phyloP scores from a whole-genome alignment of 192 early-diverging fungal genomes.

The Backusella psychrophila region DNA sequence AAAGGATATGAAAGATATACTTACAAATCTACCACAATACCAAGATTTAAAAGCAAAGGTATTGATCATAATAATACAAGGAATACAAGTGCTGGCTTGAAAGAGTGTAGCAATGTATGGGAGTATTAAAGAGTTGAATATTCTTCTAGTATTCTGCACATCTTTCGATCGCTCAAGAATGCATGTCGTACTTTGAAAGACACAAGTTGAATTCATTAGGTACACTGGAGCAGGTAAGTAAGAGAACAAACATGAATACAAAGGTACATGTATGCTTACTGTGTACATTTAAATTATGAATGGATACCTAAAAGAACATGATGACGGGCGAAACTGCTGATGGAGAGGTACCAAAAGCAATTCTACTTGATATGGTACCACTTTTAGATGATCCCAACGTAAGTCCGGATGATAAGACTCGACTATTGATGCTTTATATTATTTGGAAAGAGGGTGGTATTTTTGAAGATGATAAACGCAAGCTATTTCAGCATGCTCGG shows the following conservation, averaged over 20 bases:
- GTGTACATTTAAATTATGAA: too few relatives aligned
- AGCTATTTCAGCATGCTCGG: constrained; percentile 67
- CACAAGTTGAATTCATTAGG: constrained; percentile 67
- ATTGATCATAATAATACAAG: background rate
- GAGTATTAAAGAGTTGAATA: background rate
- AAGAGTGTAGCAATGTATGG: background rate
- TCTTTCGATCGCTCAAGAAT: constrained; percentile 84
- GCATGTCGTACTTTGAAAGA: constrained; percentile 70
- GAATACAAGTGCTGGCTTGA: background rate
- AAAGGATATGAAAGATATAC: constrained; percentile 84
- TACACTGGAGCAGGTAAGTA: constrained; percentile 64
- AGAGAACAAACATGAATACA: background rate
- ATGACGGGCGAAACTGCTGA: constrained; percentile 78
- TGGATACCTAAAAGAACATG: constrained; percentile 48
- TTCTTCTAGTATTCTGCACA: constrained; percentile 68
- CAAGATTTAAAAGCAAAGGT: constrained; percentile 77
- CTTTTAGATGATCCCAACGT: constrained; percentile 67
- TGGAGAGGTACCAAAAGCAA: constrained; percentile 65
- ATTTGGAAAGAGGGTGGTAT: constrained; percentile 75
- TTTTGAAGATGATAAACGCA: constrained; percentile 69
- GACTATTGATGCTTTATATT: constrained; percentile 79
- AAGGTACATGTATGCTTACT: background rate
- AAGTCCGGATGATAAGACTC: constrained; percentile 64
- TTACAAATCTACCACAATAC: constrained; percentile 82
- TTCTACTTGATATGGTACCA: constrained; percentile 78